Conservation (phyloP, 768 basidiomycete species). For the Russula abietina region DNA sequence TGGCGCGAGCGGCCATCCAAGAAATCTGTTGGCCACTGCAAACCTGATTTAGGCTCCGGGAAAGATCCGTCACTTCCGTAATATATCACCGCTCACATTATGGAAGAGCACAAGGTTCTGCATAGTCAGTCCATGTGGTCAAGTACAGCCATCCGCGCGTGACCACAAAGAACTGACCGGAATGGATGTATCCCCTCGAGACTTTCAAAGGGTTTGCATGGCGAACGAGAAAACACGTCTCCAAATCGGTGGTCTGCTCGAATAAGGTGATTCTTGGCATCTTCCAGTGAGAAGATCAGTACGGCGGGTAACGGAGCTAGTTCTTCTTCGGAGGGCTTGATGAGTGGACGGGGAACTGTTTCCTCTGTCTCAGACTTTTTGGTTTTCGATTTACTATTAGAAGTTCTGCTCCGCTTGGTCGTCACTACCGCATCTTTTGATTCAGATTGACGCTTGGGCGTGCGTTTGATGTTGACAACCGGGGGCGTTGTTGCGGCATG, state of each 20-base stretch:
- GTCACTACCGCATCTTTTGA: not conserved
- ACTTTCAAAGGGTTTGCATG: constrained; percentile 72
- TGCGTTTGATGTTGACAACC: not conserved
- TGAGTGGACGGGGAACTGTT: not conserved
- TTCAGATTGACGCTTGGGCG: constrained; percentile 8
- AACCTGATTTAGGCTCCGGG: not conserved
- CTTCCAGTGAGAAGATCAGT: constrained; percentile 70
- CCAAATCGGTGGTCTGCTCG: constrained; percentile 62
- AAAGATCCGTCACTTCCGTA: not conserved
- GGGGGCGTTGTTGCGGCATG: not conserved
- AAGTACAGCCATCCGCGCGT: not conserved
- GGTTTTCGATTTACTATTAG: constrained; percentile 4
- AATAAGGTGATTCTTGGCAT: constrained; percentile 68
- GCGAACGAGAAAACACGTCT: constrained; percentile 55
- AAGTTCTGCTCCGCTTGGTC: constrained; percentile 15
- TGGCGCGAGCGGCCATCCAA: constrained; percentile 80
- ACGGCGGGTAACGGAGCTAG: constrained; percentile 53
- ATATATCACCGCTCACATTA: constrained; percentile 45
- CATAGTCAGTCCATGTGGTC: not conserved
- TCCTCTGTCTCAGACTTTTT: not conserved
- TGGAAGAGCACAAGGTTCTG: constrained; percentile 66
- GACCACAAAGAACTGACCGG: constrained; percentile 39
- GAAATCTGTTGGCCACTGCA: constrained; percentile 76
- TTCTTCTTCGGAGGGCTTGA: constrained; percentile 6
- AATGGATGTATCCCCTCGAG: constrained; percentile 80